Percentiles rank a stretch among this genome's conserved stretches.
Evolutionary conservation across 257 asterid species (phyloP).

Genomic region (Linderniella brevidens): DNA sequence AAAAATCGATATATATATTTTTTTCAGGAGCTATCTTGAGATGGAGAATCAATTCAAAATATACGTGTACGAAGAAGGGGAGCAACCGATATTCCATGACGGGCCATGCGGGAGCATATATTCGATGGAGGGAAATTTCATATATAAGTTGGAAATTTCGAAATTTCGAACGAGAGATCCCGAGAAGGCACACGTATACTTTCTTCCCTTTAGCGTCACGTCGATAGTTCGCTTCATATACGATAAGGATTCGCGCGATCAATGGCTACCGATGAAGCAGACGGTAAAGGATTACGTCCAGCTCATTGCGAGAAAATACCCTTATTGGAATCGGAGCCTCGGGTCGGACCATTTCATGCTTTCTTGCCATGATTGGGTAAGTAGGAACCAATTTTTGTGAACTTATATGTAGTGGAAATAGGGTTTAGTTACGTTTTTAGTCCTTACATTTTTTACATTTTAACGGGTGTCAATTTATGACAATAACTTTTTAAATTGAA

Average conservation of each 20-base stretch:
- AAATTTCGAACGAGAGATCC: slow-evolving; percentile 54
- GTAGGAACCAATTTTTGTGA: slow-evolving; percentile 1
- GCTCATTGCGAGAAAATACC: slow-evolving; percentile 32
- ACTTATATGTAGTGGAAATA: too few relatives aligned
- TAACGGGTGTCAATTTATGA: too few relatives aligned
- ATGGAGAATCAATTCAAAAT: slow-evolving; percentile 75
- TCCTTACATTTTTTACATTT: too few relatives aligned
- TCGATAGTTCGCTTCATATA: slow-evolving; percentile 71
- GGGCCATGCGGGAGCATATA: slow-evolving; percentile 91
- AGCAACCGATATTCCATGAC: slow-evolving; percentile 75
- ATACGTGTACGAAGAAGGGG: slow-evolving; percentile 80
- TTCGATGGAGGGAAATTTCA: slow-evolving; percentile 79
- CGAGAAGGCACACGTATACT: slow-evolving; percentile 46
- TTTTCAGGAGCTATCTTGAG: slow-evolving; percentile 68
- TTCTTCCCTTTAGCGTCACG: slow-evolving; percentile 71
- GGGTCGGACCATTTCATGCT: slow-evolving; percentile 87
- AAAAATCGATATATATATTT: neutral
- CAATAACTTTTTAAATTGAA: too few relatives aligned
- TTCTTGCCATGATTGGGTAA: slow-evolving; percentile 96
- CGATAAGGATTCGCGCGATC: slow-evolving; percentile 19
- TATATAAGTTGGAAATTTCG: slow-evolving; percentile 46
- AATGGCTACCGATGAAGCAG: slow-evolving; percentile 69
- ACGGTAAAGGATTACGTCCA: slow-evolving; percentile 45
- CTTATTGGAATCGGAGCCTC: slow-evolving; percentile 71
- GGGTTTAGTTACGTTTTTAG: too few relatives aligned